Evolutionary conservation across 768 basidiomycete genomes (phyloP).

Genomic region (Agaricus blazei): DNA sequence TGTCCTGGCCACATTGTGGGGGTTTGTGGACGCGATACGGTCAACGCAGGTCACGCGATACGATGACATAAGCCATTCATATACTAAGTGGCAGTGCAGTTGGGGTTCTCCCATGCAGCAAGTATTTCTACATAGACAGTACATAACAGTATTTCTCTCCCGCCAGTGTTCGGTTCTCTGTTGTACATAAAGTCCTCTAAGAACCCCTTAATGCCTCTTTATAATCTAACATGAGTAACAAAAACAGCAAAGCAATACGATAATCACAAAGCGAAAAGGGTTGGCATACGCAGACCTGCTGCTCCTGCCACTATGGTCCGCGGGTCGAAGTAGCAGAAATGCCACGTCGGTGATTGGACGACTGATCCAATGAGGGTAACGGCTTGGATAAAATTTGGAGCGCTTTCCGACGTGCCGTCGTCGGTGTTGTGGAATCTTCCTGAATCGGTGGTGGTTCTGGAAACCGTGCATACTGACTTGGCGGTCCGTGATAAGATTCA

Average conservation of each 20-base stretch:
- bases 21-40: background rate
- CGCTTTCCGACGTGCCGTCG: conserved; percentile 58
- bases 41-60: background rate
- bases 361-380: conserved; percentile 32
- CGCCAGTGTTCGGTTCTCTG: background rate
- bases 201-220: conserved; percentile 1
- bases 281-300: conserved; percentile 16
- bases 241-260: conserved; percentile 17
- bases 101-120: too few relatives aligned
- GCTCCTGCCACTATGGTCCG: conserved; percentile 27
- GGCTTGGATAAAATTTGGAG: conserved; percentile 67
- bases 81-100: too few relatives aligned
- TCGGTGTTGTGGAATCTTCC: conserved; percentile 46
- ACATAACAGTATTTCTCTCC: background rate
- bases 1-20: background rate
- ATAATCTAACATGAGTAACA: conserved; percentile 16
- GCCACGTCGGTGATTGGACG: conserved; percentile 43
- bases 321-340: conserved; percentile 48
- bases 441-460: conserved; percentile 56
- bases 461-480: conserved; percentile 66
- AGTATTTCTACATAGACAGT: background rate
- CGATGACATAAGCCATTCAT: too few relatives aligned
- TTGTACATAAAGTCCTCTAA: conserved; percentile 5
- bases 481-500: conserved; percentile 56
- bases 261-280: conserved; percentile 24